Base-by-base conservation (phyloP, 2,329 filamentous ascomycete genomes). In the Paracoccidioides brasiliensis region DNA sequence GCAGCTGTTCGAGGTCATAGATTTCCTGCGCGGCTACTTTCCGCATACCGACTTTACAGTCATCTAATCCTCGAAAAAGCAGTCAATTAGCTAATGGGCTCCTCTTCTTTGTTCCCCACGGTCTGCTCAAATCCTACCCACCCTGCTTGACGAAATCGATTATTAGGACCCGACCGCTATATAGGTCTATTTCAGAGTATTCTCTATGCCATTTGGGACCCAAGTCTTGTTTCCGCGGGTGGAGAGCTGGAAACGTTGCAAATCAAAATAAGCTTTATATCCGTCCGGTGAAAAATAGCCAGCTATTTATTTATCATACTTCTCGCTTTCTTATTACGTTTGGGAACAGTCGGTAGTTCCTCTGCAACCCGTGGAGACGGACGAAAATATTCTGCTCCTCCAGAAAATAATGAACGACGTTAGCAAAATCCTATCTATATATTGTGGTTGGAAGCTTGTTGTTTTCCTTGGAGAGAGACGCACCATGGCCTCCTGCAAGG, bases 11-110 rank as follows among this genome's bases (percentile, higher is more conserved):
- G 15, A 78, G 61, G 44, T 73, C 66, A 58, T 68, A 66, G 49
- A 79, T 75, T 58, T 79, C 77, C 56, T 76, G 73, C 1, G 76
- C 74, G 9, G 71, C 64, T 32, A 78, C 73, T 59, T 74, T 74
- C 49, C 72, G 67, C 55, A 70, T 67, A 41, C 68, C 69, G 40
- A 66, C 63, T 15, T 64, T 64, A n/a, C 63, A 67, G 53, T 71
- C 67, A 30, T 72, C 70, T 68, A 54, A 15, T 15, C 37, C 22
- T 10, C 30, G 43, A 33, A 40, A 9, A 32, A 48, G 40, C 55
- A 55, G 43, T 58, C 61, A 42, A 5, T 30, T 45, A 10, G 22
- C 4, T 10, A 8, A 9, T 14, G 0, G 10, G 42, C 15, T 46
- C 4, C 28, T 12, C 7, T 46, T 7, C 8, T 32, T 14, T 46